These are phyloP conservation scores for Zizania palustris DNA, from an alignment of 202 grass and related monocot genomes.

Conservation along the genomic window DNA sequence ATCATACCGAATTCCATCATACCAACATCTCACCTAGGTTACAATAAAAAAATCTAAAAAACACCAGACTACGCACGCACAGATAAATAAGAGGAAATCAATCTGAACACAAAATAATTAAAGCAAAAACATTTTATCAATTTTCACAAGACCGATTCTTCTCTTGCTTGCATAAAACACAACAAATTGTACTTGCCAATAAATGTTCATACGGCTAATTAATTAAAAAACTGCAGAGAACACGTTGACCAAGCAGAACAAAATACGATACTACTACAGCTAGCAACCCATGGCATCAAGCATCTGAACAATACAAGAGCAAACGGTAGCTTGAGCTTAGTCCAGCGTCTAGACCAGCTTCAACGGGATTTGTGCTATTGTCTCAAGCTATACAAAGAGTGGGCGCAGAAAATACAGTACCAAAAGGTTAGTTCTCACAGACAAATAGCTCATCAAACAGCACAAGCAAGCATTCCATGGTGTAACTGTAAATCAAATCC, in stretches of 20 bases:
- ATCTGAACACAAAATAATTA: no score
- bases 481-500: not conserved
- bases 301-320: constrained; percentile 14
- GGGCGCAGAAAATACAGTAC: not conserved
- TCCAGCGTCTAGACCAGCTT: not conserved
- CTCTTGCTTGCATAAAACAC: not conserved
- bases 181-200: not conserved
- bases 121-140: no score
- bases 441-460: constrained; percentile 21
- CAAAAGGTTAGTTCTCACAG: not conserved
- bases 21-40: no score
- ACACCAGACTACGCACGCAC: no score
- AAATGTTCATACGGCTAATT: not conserved
- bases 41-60: no score
- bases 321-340: not conserved
- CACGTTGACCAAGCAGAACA: constrained; percentile 6
- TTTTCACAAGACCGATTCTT: not conserved
- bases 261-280: not conserved
- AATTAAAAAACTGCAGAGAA: not conserved
- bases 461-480: constrained; percentile 4
- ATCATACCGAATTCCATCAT: no score
- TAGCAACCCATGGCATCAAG: constrained; percentile 18
- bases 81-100: no score
- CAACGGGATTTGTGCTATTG: not conserved
- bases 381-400: constrained; percentile 23